Evolutionary conservation across 148 eudicot genomes (phyloP).

Genomic region (Limonium bicolor): DNA sequence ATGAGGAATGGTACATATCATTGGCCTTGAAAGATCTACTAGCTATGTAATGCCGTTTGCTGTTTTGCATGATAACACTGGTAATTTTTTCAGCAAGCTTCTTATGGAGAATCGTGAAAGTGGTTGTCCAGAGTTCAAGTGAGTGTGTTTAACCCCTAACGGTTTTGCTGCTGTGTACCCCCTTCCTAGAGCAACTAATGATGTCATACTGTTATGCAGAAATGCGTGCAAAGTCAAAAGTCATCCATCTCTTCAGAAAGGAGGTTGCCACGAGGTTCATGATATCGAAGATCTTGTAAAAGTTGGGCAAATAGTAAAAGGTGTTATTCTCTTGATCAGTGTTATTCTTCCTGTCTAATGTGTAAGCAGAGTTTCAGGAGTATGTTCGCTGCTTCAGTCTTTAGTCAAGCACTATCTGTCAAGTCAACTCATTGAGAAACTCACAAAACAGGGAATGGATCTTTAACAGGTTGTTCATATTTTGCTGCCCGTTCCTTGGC

Average conservation of each 20-base stretch:
- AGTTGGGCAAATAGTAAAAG: slow-evolving; percentile 69
- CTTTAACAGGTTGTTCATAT: slow-evolving; percentile 88
- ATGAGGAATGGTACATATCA: slow-evolving; percentile 65
- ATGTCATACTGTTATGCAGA: slow-evolving; percentile 24
- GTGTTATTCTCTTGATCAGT: slow-evolving; percentile 17
- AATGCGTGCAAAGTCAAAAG: slow-evolving; percentile 55
- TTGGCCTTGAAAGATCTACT: slow-evolving; percentile 1
- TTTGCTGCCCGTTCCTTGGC: slow-evolving; percentile 91
- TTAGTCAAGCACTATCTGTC: no score
- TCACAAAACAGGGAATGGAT: no score
- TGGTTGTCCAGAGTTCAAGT: slow-evolving; percentile 78
- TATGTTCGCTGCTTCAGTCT: slow-evolving; percentile 9
- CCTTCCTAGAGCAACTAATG: slow-evolving; percentile 5
- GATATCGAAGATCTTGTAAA: slow-evolving; percentile 97
- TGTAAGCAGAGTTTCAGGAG: no score
- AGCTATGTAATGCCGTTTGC: no score
- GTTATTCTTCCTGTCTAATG: slow-evolving; percentile 2
- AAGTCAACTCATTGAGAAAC: no score
- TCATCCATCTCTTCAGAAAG: slow-evolving; percentile 73
- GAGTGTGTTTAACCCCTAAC: slow-evolving; percentile 11
- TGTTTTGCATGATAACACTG: slow-evolving; percentile 2
- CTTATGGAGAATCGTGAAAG: slow-evolving; percentile 39
- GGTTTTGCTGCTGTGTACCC: slow-evolving; percentile 2
- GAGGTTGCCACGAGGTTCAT: slow-evolving; percentile 81
- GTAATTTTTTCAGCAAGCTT: slow-evolving; percentile 43